Evolutionary conservation across 352 stramenopile genomes (phyloP).

Genomic region (Salisapilia sapeloensis): DNA sequence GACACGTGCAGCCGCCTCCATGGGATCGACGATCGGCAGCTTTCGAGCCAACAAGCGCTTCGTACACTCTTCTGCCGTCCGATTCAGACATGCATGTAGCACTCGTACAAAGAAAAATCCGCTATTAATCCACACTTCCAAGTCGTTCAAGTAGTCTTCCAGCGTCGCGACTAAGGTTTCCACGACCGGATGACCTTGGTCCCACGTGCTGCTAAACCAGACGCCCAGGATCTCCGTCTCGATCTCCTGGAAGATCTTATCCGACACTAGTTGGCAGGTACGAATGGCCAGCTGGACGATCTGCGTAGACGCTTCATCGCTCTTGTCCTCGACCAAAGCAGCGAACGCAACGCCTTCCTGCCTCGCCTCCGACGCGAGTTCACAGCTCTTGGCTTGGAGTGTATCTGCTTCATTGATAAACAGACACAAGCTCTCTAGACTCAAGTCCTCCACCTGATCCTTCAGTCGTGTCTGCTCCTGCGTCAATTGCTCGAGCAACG

Average conservation of each 20-base stretch:
- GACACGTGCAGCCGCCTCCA: conserved; percentile 1
- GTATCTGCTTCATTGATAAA: conserved; percentile 79
- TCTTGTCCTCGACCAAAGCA: conserved; percentile 46
- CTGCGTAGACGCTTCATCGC: conserved; percentile 61
- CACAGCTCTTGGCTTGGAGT: conserved; percentile 25
- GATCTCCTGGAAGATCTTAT: conserved; percentile 67
- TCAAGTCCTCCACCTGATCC: conserved; percentile 20
- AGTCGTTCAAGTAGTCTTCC: conserved; percentile 57
- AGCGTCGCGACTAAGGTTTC: conserved; percentile 58
- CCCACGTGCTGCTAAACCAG: conserved; percentile 77
- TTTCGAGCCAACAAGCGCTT: conserved; percentile 40
- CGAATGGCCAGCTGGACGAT: conserved; percentile 59
- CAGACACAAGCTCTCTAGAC: conserved; percentile 62
- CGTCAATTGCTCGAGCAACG: conserved; percentile 63
- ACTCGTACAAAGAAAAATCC: conserved; percentile 79
- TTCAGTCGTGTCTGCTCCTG: conserved; percentile 33
- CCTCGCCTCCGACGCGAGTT: background rate
- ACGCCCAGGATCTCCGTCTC: conserved; percentile 59
- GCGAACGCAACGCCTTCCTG: conserved; percentile 25
- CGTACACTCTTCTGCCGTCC: conserved; percentile 43
- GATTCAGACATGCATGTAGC: conserved; percentile 48
- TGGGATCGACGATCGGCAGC: no score
- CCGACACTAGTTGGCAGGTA: conserved; percentile 42
- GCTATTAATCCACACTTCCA: conserved; percentile 57
- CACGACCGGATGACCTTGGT: conserved; percentile 53